phyloP scores from a whole-genome alignment of 2,329 filamentous ascomycete species.

The Dothistroma septosporum region DNA sequence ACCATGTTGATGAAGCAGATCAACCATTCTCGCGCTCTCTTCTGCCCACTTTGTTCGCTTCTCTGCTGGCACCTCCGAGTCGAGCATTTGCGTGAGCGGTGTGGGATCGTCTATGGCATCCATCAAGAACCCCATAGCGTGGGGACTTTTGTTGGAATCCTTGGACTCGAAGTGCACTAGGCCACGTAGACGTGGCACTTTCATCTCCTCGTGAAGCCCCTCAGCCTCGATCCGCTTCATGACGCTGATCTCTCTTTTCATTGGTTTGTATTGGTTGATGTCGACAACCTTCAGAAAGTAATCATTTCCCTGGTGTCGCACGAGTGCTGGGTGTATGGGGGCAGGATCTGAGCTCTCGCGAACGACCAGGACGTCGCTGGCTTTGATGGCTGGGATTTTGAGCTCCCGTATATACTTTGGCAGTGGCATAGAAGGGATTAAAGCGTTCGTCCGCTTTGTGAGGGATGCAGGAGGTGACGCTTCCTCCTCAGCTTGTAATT shows the following conservation, averaged over 20 bases:
- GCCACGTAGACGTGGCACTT: constrained; percentile 30
- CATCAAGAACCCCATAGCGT: constrained; percentile 35
- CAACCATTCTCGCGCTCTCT: constrained; percentile 28
- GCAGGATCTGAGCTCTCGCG: constrained; percentile 23
- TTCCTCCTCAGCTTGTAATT: constrained; percentile 27
- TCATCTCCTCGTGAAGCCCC: constrained; percentile 29
- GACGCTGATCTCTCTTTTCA: constrained; percentile 34
- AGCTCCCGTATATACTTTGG: constrained; percentile 36
- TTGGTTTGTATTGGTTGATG: constrained; percentile 27
- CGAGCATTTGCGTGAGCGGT: constrained; percentile 33
- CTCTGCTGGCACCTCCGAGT: constrained; percentile 28
- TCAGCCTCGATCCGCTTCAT: constrained; percentile 29
- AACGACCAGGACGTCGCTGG: constrained; percentile 27
- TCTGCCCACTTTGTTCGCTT: constrained; percentile 32
- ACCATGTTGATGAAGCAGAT: constrained; percentile 33
- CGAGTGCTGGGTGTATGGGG: constrained; percentile 28
- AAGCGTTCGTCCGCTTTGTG: constrained; percentile 21
- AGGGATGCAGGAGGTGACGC: constrained; percentile 16
- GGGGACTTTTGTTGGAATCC: constrained; percentile 12
- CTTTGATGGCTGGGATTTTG: constrained; percentile 23
- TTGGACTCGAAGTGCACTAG: constrained; percentile 23
- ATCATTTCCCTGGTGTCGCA: constrained; percentile 16
- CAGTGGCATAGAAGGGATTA: constrained; percentile 29
- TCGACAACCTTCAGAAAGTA: constrained; percentile 37
- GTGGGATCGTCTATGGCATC: constrained; percentile 31